Percentiles rank a stretch among this genome's conserved stretches.
These are phyloP conservation scores for Daldinia concentrica DNA, from an alignment of 495 filamentous ascomycete species.

Conservation along the genomic window DNA sequence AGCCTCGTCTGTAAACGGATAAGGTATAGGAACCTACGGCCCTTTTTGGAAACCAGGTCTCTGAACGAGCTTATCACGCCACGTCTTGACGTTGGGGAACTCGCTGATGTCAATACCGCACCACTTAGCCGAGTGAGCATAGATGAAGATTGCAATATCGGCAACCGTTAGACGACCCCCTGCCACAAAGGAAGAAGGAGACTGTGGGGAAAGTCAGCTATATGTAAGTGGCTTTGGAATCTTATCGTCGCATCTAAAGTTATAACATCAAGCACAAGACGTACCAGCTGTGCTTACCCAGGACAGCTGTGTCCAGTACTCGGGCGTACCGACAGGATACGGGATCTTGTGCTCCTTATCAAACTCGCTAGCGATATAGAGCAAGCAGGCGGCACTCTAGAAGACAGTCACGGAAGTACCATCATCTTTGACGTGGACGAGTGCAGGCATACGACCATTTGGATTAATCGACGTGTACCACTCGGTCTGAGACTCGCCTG, in stretches of 20 bases:
- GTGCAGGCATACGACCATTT: background rate
- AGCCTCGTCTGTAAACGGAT: background rate
- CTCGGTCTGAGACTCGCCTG: background rate
- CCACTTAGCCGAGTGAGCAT: background rate
- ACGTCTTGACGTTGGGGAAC: background rate
- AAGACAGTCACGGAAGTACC: constrained; percentile 70
- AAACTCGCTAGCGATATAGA: constrained; percentile 77
- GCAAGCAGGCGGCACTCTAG: constrained; percentile 78
- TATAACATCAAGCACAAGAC: background rate
- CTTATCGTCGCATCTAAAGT: background rate
- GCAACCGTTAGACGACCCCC: background rate
- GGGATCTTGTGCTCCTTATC: constrained; percentile 78
- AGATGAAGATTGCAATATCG: background rate
- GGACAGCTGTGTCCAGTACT: background rate
- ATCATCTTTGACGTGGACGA: constrained; percentile 37
- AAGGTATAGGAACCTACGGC: background rate
- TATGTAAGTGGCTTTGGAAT: background rate
- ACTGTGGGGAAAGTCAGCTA: background rate
- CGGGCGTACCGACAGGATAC: constrained; percentile 64
- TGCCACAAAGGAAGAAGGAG: background rate
- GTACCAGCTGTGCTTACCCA: background rate
- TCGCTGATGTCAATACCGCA: background rate
- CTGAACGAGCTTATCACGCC: background rate
- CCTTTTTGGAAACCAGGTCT: background rate
- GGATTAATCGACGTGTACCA: background rate